Percentiles rank a stretch among this genome's conserved stretches.
Conservation (phyloP, 2,329 filamentous ascomycete genomes). For the Pseudocercospora vitis region DNA sequence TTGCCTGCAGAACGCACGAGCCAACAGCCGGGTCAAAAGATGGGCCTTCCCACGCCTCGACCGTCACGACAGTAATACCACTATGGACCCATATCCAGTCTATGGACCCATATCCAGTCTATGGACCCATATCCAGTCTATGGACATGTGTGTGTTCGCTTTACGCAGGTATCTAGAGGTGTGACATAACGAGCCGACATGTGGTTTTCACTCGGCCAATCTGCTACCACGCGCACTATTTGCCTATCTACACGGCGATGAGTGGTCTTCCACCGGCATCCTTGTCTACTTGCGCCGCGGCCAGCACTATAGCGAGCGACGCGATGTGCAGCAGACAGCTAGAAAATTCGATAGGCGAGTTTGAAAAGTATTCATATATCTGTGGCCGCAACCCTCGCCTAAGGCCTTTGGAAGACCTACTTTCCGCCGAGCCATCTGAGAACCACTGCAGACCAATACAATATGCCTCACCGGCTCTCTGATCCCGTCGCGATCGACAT, state of each 20-base stretch:
- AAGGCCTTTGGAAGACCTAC: not conserved
- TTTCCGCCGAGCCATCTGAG: not conserved
- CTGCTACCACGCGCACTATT: not conserved
- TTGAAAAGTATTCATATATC: not conserved
- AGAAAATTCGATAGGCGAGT: constrained; percentile 2
- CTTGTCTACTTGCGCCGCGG: not conserved
- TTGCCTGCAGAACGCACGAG: too few species aligned
- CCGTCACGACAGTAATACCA: too few species aligned
- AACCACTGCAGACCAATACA: not conserved
- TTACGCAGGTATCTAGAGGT: too few species aligned
- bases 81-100: too few species aligned
- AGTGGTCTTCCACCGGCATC: not conserved
- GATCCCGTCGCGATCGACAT: constrained; percentile 13
- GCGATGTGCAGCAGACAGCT: not conserved
- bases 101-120: too few species aligned
- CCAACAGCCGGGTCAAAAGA: too few species aligned
- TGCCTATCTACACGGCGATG: not conserved
- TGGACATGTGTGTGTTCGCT: too few species aligned
- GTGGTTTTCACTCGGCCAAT: not conserved
- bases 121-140: too few species aligned
- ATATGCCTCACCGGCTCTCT: constrained; percentile 18
- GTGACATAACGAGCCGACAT: too few species aligned
- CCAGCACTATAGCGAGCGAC: not conserved
- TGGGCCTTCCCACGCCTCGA: too few species aligned
- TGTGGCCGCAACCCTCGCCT: not conserved